Base-by-base conservation (phyloP, 176 grass and related monocot species). In the Urochloa ruziziensis region DNA sequence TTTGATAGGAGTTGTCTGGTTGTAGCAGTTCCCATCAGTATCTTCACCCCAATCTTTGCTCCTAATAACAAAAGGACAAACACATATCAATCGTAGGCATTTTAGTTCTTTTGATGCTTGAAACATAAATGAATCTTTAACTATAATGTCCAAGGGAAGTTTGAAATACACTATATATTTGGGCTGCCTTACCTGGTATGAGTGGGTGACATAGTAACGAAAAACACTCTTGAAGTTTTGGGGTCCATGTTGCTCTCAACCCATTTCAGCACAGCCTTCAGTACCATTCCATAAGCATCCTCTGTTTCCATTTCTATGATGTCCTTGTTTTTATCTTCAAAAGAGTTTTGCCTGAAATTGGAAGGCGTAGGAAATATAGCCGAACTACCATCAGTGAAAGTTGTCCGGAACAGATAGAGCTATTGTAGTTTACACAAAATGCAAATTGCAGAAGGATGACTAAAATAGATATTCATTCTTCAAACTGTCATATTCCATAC, bases 141-240 rank as follows among this genome's bases (percentile, higher is more conserved):
- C 23, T 70, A 6, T 24, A 29, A 62, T 61, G 21, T 29, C 21
- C 1, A 43, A 11, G 14, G 11, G 14, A 56, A 53, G 0, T 15
- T 34, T 23, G 11, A 37, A 56, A 39, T 21, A 27, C 19, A 39
- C 17, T 60, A 24, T 42, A 36, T 7, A 21, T 42, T 27, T 3
- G 6, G 27, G 39, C 13, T 2, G 51, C 46, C 63, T 83, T 77
- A 97, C 95, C 59, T 89, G 15, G 80, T 83, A 70, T 99, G 96
- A 70, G 96, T 94, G 17, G 96, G 96, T 29, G 96, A 99, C 96
- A 99, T 99, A 64, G 88, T 99, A 73, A 92, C 80, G 13, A 99
- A 96, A 77, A 99, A 95, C 1, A 71, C 87, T 62, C 93, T 89
- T 56, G 83, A 90, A 48, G 43, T 85, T 62, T 30, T 82, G 3